Conservation (phyloP, 129 eudicot species). For the Escallonia rubra region DNA sequence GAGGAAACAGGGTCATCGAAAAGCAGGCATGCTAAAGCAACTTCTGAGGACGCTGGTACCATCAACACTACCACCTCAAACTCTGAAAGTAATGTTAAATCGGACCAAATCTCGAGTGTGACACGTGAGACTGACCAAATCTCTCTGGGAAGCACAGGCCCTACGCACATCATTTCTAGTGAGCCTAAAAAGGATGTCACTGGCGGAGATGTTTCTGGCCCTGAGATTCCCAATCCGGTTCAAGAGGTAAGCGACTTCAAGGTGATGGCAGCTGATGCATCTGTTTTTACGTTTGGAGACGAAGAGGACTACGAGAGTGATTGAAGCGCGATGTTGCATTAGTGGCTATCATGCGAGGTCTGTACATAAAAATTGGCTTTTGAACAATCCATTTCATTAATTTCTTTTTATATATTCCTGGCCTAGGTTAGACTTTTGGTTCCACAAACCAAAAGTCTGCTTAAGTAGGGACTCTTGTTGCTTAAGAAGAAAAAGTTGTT, state of each 20-base stretch:
- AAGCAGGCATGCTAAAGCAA: too few species aligned
- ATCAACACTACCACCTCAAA: slow-evolving; percentile 6
- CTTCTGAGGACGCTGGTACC: too few species aligned
- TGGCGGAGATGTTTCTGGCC: slow-evolving; percentile 17
- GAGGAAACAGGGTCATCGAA: too few species aligned
- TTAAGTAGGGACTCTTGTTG: background rate
- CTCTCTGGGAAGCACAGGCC: slow-evolving; percentile 42
- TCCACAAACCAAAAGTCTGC: background rate
- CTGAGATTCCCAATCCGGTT: slow-evolving; percentile 17
- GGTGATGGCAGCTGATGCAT: slow-evolving; percentile 99
- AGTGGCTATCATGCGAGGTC: background rate
- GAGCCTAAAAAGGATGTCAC: slow-evolving; percentile 25
- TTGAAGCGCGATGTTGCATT: slow-evolving; percentile 11
- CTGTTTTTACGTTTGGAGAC: slow-evolving; percentile 90
- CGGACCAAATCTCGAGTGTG: slow-evolving; percentile 42
- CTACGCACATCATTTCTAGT: slow-evolving; percentile 12
- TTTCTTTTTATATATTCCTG: slow-evolving; percentile 2
- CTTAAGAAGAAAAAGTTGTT: background rate
- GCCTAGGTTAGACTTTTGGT: background rate
- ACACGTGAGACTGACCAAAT: slow-evolving; percentile 48
- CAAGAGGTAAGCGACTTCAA: slow-evolving; percentile 88
- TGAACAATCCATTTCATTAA: slow-evolving; percentile 14
- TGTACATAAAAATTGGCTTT: slow-evolving; percentile 31
- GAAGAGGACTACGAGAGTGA: slow-evolving; percentile 94
- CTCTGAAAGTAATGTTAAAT: slow-evolving; percentile 24